These are phyloP conservation scores for Aspergillus japonicus DNA, from an alignment of 2,329 filamentous ascomycete genomes.

Conservation along the genomic window DNA sequence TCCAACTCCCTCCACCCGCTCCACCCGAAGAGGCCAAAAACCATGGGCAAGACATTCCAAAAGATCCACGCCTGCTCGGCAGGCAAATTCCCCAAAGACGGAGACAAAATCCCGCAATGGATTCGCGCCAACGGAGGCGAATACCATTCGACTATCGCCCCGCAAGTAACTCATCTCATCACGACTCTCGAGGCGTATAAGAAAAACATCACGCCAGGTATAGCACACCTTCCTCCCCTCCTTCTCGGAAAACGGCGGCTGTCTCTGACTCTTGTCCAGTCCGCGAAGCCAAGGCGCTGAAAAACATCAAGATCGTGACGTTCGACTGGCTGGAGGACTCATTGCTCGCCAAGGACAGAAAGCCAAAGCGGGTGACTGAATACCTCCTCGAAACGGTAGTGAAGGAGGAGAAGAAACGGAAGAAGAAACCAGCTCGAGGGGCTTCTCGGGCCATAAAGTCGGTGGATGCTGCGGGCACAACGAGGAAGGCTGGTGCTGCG, in stretches of 20 bases:
- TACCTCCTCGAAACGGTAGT: slow-evolving; percentile 43
- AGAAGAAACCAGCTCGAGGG: neutral
- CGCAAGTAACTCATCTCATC: slow-evolving; percentile 70
- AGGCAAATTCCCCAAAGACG: slow-evolving; percentile 56
- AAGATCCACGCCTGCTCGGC: slow-evolving; percentile 56
- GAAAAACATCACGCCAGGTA: slow-evolving; percentile 45
- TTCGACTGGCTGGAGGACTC: slow-evolving; percentile 51
- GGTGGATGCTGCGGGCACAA: neutral
- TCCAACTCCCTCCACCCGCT: neutral
- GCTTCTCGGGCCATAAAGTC: neutral
- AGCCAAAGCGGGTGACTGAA: slow-evolving; percentile 34
- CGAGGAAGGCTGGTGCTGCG: neutral
- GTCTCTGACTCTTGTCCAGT: slow-evolving; percentile 37
- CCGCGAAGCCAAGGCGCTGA: slow-evolving; percentile 36
- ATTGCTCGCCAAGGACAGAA: slow-evolving; percentile 31
- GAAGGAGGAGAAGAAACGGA: slow-evolving; percentile 19
- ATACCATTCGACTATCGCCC: slow-evolving; percentile 53
- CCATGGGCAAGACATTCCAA: slow-evolving; percentile 50
- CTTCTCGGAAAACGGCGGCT: slow-evolving; percentile 13
- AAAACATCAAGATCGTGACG: slow-evolving; percentile 45
- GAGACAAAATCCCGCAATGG: slow-evolving; percentile 65
- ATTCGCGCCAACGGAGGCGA: slow-evolving; percentile 61
- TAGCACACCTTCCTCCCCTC: slow-evolving; percentile 24
- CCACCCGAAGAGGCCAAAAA: neutral
- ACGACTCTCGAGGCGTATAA: slow-evolving; percentile 63